Base-by-base conservation (phyloP, 805 yeast genomes). In the Myxozyma kluyveri region DNA sequence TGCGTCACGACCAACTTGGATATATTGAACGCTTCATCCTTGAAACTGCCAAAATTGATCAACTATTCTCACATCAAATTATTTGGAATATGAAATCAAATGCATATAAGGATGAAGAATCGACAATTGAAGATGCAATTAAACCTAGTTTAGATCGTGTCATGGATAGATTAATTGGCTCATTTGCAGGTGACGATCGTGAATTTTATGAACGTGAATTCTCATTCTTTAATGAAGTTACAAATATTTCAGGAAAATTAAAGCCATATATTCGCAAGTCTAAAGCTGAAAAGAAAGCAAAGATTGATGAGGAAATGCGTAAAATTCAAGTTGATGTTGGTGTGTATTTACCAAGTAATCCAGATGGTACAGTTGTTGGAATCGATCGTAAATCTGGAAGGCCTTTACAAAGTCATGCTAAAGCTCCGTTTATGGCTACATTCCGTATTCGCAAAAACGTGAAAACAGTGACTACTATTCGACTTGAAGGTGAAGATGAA, bases 41-140 rank as follows among this genome's bases (percentile, higher is more conserved):
- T 50, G 98, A 93, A 67, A 88, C 97, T 1, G 97, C 96, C 1
- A 83, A 85, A 65, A 87, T 89, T 12, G 84, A 93, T 24, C 95
- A 87, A 60, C 73, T 91, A 56, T 93, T 93, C 75, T 90, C 98
- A 0, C 99, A 93, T 69, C 99, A 93, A 69, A 90, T 93, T 59
- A 88, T 93, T 49, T 93, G 99, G 99, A 93, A 93, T 65, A 88
- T 93, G 86, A 70, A 85, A 63, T 98, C 99, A 1, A 93, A 95
- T 65, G 81, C 89, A 56, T 93, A 79, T 69, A 85, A 84, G 61
- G 97, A 87, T 65, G 98, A 91, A 62, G 96, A 91, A 7, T 83
- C 88, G 0, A 74, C 81, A 0, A 75, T 50, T 21, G 93, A 95
- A 3, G 96, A 90, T 69, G 74, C 79, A 1, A 73, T 91, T 63